phyloP scores from a whole-genome alignment of 768 basidiomycete genomes.

The Dioszegia aurantiaca region DNA sequence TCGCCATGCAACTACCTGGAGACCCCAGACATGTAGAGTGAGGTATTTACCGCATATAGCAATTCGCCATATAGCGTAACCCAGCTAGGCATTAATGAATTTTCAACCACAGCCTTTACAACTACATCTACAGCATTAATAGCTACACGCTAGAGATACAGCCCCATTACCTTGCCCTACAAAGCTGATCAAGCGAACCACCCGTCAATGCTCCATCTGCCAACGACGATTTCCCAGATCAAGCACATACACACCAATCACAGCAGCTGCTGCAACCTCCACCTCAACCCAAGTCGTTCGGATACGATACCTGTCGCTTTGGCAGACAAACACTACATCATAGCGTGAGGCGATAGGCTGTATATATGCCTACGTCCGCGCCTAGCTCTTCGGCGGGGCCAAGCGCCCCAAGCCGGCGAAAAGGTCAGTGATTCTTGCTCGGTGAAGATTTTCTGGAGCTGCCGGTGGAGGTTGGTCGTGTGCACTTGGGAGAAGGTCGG shows the following conservation, averaged over 20 bases:
- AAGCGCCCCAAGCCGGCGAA: neutral
- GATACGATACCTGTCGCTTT: neutral
- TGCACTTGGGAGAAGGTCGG: no score
- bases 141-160: neutral
- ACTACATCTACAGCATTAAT: neutral
- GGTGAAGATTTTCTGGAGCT: slow-evolving; percentile 9
- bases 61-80: neutral
- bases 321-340: slow-evolving; percentile 9
- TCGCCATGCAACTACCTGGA: neutral
- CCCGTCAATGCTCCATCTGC: no score
- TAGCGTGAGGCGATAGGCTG: slow-evolving; percentile 5
- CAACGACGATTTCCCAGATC: no score
- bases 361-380: slow-evolving; percentile 9
- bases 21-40: no score
- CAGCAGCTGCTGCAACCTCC: neutral
- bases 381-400: neutral
- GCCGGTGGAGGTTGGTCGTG: slow-evolving; percentile 1
- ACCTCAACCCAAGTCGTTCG: neutral
- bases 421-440: slow-evolving; percentile 1
- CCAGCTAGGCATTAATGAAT: neutral
- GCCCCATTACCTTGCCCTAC: neutral
- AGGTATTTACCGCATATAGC: slow-evolving; percentile 14
- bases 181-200: no score
- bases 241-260: neutral
- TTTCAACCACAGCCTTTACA: neutral